phyloP scores from a whole-genome alignment of 2,329 filamentous ascomycete genomes.

The Alternaria gansuensis region DNA sequence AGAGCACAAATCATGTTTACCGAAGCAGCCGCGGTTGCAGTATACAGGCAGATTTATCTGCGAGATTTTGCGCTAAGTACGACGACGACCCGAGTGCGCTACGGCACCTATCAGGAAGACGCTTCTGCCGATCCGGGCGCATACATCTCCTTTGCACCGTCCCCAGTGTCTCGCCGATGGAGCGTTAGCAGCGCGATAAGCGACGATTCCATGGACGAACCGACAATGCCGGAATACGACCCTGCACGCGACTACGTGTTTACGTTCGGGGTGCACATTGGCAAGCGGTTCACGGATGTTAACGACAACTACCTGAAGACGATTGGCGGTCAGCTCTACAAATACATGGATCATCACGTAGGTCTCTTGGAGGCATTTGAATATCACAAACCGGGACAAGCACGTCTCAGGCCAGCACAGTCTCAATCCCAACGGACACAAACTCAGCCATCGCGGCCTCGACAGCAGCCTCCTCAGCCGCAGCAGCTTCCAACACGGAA shows the following conservation, averaged over 20 bases:
- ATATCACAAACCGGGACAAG: conserved; percentile 33
- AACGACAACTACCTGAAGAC: conserved; percentile 36
- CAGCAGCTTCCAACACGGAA: conserved; percentile 1
- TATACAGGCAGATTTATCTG: conserved; percentile 29
- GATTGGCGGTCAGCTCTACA: conserved; percentile 33
- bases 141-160: conserved; percentile 16
- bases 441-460: conserved; percentile 2
- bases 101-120: conserved; percentile 22
- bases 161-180: conserved; percentile 23
- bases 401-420: conserved; percentile 15
- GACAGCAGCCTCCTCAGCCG: not conserved
- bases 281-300: conserved; percentile 31
- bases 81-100: conserved; percentile 22
- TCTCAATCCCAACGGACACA: conserved; percentile 12
- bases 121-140: conserved; percentile 17
- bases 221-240: conserved; percentile 11
- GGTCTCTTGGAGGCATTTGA: conserved; percentile 37
- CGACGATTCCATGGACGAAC: not conserved
- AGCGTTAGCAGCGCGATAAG: conserved; percentile 25
- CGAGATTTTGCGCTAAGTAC: conserved; percentile 28
- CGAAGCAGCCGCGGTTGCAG: conserved; percentile 25
- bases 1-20: conserved; percentile 35
- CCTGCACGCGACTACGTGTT: conserved; percentile 35
- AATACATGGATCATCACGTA: conserved; percentile 30
- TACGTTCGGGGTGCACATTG: conserved; percentile 29